Evolutionary conservation across 306 rosid genomes (phyloP).

Genomic region (barrel medic (Medicago truncatula)): DNA sequence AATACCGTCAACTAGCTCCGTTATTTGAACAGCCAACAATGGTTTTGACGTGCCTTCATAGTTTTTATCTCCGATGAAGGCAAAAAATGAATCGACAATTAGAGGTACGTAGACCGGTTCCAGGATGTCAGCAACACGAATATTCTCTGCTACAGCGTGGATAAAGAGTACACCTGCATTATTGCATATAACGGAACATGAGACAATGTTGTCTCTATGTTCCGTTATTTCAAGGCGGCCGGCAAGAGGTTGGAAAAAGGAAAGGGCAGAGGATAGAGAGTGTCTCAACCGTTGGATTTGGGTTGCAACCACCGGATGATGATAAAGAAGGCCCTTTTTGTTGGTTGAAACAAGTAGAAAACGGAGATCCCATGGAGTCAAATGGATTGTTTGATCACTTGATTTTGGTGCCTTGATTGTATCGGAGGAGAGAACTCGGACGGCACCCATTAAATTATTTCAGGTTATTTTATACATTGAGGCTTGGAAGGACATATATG

Average conservation of each 20-base stretch:
- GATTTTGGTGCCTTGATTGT: not conserved
- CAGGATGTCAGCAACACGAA: not conserved
- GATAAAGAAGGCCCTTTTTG: constrained; percentile 3
- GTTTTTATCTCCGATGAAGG: not conserved
- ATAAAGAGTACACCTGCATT: not conserved
- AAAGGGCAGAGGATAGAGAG: not conserved
- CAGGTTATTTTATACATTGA: too few relatives aligned
- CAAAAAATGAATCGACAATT: not conserved
- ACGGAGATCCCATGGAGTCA: constrained; percentile 2
- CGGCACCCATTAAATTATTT: not conserved
- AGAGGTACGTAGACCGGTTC: not conserved
- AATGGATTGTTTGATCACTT: not conserved
- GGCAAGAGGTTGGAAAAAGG: not conserved
- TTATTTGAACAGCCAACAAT: not conserved
- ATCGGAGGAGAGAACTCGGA: not conserved
- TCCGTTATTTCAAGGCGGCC: not conserved
- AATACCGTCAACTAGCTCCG: not conserved
- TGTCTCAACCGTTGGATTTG: not conserved
- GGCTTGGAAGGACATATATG: too few relatives aligned
- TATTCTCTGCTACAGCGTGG: not conserved
- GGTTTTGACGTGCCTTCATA: not conserved
- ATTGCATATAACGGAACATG: not conserved
- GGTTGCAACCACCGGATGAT: not conserved
- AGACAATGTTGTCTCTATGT: not conserved
- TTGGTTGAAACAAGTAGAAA: not conserved